phyloP scores from a whole-genome alignment of 1,284 basidiomycete genomes.

The Ganoderma leucocontextum region DNA sequence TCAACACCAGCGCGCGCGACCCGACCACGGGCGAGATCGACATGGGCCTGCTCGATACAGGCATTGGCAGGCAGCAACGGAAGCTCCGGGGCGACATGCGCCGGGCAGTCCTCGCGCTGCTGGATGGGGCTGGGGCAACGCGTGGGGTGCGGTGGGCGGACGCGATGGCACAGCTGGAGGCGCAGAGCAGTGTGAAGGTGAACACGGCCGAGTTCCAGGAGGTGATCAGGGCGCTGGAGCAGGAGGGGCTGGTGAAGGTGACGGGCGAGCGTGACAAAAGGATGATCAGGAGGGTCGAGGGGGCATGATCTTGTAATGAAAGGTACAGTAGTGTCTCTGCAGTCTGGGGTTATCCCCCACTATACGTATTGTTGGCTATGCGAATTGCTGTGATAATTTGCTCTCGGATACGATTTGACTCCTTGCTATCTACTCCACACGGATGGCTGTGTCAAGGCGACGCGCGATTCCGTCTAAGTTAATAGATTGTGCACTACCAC shows the following conservation, averaged over 20 bases:
- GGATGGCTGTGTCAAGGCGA: too few relatives aligned
- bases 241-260: conserved; percentile 85
- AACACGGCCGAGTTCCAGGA: conserved; percentile 84
- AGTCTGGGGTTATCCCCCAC: not conserved
- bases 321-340: not conserved
- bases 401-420: not conserved
- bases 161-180: conserved; percentile 74
- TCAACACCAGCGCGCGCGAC: conserved; percentile 94
- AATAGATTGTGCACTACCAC: too few relatives aligned
- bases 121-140: conserved; percentile 65
- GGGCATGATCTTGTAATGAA: conserved; percentile 34
- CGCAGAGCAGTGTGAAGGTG: conserved; percentile 83
- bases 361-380: not conserved
- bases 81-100: conserved; percentile 87
- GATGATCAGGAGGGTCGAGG: conserved; percentile 67
- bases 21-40: conserved; percentile 96
- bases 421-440: too few relatives aligned
- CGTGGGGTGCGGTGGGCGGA: conserved; percentile 84
- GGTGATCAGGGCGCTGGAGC: conserved; percentile 80
- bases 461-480: too few relatives aligned
- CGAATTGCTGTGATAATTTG: not conserved
- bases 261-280: conserved; percentile 88
- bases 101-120: conserved; percentile 74
- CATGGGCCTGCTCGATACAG: conserved; percentile 95
- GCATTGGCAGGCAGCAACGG: conserved; percentile 87